Evolutionary conservation across 176 grass and related monocot genomes (phyloP).

Genomic region (Elaeis guineensis): DNA sequence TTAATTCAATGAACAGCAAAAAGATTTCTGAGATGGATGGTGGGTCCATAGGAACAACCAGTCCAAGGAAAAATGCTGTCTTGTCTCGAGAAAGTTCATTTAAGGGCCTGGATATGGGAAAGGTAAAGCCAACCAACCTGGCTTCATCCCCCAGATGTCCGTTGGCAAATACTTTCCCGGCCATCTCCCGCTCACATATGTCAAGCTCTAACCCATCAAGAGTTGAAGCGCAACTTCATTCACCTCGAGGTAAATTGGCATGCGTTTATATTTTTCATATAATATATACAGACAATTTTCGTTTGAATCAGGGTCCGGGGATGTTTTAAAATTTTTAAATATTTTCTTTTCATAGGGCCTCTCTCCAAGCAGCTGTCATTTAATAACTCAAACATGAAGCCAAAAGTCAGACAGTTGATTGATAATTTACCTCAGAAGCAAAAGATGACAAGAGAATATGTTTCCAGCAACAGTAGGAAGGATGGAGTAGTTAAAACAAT

Average conservation of each 20-base stretch:
- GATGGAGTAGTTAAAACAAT: constrained; percentile 31
- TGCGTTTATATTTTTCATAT: too few species aligned
- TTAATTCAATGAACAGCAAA: not conserved
- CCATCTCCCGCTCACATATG: constrained; percentile 49
- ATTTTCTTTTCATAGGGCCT: constrained; percentile 30
- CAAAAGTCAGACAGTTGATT: constrained; percentile 63
- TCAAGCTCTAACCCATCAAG: constrained; percentile 28
- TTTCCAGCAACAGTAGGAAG: constrained; percentile 36
- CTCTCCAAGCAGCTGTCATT: constrained; percentile 84
- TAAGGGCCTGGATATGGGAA: constrained; percentile 37
- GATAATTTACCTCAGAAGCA: constrained; percentile 44
- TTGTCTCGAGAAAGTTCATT: constrained; percentile 36
- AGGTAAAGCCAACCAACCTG: constrained; percentile 26
- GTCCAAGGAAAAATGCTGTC: constrained; percentile 25
- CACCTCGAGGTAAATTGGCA: constrained; percentile 58
- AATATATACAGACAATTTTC: too few species aligned
- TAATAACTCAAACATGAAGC: constrained; percentile 39
- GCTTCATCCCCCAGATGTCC: constrained; percentile 26
- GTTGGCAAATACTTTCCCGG: constrained; percentile 27
- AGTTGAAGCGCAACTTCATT: constrained; percentile 42
- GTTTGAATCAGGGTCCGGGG: not conserved
- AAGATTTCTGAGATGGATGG: constrained; percentile 13
- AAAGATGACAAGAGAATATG: constrained; percentile 31
- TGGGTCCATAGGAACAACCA: constrained; percentile 23
- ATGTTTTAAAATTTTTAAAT: constrained; percentile 1